Evolutionary conservation across 495 filamentous ascomycete species (phyloP).

Genomic region (Xylaria flabelliformis): DNA sequence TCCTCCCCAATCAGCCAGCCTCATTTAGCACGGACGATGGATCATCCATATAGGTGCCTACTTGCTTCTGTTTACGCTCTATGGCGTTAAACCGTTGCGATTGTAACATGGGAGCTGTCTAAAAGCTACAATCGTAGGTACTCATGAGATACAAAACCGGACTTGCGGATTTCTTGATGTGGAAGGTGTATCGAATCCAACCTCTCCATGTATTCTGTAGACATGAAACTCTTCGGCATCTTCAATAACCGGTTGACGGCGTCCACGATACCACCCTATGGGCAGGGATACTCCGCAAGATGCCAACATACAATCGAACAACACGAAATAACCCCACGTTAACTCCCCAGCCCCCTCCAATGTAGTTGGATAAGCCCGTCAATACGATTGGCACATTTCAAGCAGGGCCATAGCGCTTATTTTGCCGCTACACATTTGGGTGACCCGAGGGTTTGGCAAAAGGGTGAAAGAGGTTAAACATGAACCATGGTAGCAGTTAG

Average conservation of each 20-base stretch:
- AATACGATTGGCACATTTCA: conserved; percentile 17
- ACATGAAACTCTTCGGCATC: neutral
- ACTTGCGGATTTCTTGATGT: neutral
- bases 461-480: neutral
- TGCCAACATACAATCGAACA: neutral
- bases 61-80: neutral
- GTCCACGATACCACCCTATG: conserved; percentile 23
- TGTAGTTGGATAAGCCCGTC: conserved; percentile 5
- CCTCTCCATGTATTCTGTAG: neutral
- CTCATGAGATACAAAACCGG: neutral
- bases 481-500: neutral
- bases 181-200: neutral
- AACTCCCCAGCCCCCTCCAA: conserved; percentile 18
- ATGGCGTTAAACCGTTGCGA: neutral
- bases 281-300: conserved; percentile 21
- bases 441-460: conserved; percentile 13
- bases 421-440: conserved; percentile 12
- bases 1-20: neutral
- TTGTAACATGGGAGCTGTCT: neutral
- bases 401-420: conserved; percentile 10
- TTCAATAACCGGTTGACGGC: conserved; percentile 1
- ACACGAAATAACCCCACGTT: conserved; percentile 23
- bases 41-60: neutral
- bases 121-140: no score
- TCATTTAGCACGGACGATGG: neutral